Conservation (phyloP, 2,329 filamentous ascomycete species). For the Fusarium sp. region DNA sequence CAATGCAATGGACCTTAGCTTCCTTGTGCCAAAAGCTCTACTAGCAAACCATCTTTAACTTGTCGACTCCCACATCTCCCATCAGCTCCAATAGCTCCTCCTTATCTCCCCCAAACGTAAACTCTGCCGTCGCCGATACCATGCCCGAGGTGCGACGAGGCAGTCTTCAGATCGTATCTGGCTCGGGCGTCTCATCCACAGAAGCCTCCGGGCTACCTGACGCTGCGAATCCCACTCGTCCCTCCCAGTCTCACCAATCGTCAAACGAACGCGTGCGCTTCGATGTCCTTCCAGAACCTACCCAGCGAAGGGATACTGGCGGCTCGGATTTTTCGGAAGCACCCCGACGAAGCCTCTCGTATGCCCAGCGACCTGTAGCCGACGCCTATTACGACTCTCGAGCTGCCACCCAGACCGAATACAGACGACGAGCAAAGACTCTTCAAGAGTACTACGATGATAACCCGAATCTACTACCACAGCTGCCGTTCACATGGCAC, state of each 20-base stretch:
- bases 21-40: not conserved
- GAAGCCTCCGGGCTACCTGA: conserved; percentile 19
- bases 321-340: conserved; percentile 31
- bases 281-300: conserved; percentile 19
- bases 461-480: conserved; percentile 53
- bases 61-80: not conserved
- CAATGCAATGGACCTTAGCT: not conserved
- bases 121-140: conserved; percentile 1
- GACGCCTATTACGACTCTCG: conserved; percentile 56
- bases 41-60: conserved; percentile 1
- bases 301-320: conserved; percentile 28
- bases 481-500: conserved; percentile 57
- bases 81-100: not conserved
- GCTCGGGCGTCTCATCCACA: conserved; percentile 34
- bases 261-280: conserved; percentile 34
- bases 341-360: conserved; percentile 51
- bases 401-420: conserved; percentile 52
- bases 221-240: conserved; percentile 22
- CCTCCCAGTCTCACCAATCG: conserved; percentile 28
- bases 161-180: conserved; percentile 38
- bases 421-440: conserved; percentile 49
- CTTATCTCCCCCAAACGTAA: not conserved
- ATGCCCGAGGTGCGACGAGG: conserved; percentile 50
- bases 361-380: conserved; percentile 49
- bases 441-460: conserved; percentile 56